Evolutionary conservation across 805 yeast species (phyloP).

Genomic region (Isabelozyma rhagii): DNA sequence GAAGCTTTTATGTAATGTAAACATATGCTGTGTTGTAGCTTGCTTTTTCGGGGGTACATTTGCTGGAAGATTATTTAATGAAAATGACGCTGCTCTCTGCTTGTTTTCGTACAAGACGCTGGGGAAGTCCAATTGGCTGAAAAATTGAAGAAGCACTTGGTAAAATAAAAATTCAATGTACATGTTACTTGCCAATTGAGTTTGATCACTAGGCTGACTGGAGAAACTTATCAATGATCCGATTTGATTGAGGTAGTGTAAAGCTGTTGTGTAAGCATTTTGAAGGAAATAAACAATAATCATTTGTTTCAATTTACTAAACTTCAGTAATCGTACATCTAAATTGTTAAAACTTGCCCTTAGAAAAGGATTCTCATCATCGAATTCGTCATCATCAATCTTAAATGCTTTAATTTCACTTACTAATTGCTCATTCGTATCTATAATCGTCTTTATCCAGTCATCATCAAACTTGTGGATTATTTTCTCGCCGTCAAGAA

Average conservation of each 20-base stretch:
- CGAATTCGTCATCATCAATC: background rate
- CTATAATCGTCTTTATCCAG: slow-evolving; percentile 6
- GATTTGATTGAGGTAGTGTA: slow-evolving; percentile 13
- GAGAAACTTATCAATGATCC: slow-evolving; percentile 17
- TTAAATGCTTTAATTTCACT: background rate
- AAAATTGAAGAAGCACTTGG: slow-evolving; percentile 18
- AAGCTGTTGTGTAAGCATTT: slow-evolving; percentile 15
- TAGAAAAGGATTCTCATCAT: background rate
- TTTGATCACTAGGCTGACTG: slow-evolving; percentile 19
- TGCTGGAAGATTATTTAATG: background rate
- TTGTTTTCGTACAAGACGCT: slow-evolving; percentile 1
- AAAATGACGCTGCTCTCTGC: background rate
- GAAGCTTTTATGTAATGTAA: background rate
- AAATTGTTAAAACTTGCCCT: background rate
- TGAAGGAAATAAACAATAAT: slow-evolving; percentile 9
- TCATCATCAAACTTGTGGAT: slow-evolving; percentile 7
- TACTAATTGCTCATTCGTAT: slow-evolving; percentile 1
- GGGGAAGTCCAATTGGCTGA: slow-evolving; percentile 20
- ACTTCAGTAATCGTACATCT: background rate
- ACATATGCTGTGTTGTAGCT: background rate
- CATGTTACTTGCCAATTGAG: slow-evolving; percentile 17
- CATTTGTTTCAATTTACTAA: slow-evolving; percentile 4
- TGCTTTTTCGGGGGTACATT: background rate
- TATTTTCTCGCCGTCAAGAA: background rate
- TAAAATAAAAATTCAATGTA: slow-evolving; percentile 27